Percentiles rank a stretch among this genome's conserved stretches.
phyloP scores from a whole-genome alignment of 1,284 basidiomycete genomes.

The Peniophora sp. region DNA sequence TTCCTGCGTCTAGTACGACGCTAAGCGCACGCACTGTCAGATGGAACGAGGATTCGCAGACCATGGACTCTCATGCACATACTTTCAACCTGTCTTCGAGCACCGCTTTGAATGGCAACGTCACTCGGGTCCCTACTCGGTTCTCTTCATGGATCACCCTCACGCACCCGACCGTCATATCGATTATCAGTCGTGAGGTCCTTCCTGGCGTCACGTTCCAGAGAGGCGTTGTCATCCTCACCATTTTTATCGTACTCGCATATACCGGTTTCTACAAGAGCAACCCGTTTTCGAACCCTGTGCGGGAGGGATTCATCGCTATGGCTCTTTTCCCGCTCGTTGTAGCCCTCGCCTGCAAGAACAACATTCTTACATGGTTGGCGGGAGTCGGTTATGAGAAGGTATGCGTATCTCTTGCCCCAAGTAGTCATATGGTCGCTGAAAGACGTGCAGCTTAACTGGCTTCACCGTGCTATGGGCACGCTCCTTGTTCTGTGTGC shows the following conservation, averaged over 20 bases:
- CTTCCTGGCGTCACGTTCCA: constrained; percentile 40
- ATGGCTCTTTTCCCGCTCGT: constrained; percentile 67
- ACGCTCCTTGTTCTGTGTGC: constrained; percentile 53
- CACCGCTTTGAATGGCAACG: neutral
- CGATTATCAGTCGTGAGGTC: constrained; percentile 21
- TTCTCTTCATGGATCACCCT: constrained; percentile 23
- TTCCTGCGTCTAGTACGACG: neutral
- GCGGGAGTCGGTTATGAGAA: constrained; percentile 71
- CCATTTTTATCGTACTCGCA: constrained; percentile 41
- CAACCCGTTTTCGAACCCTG: constrained; percentile 43
- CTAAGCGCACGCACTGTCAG: neutral
- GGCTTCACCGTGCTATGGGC: constrained; percentile 70
- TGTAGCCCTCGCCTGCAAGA: constrained; percentile 66
- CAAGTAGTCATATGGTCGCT: neutral
- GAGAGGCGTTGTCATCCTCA: constrained; percentile 37
- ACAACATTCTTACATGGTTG: constrained; percentile 56
- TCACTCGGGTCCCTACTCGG: constrained; percentile 18
- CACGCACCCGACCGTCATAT: constrained; percentile 18
- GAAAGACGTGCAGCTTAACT: constrained; percentile 49
- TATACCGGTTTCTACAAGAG: constrained; percentile 44
- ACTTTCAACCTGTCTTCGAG: neutral
- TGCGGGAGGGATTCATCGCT: constrained; percentile 55
- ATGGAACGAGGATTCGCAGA: constrained; percentile 1
- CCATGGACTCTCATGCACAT: constrained; percentile 4
- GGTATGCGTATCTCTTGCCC: constrained; percentile 27